Conservation (phyloP, 106 monocot genomes). For the Xerophyta viscosa region DNA sequence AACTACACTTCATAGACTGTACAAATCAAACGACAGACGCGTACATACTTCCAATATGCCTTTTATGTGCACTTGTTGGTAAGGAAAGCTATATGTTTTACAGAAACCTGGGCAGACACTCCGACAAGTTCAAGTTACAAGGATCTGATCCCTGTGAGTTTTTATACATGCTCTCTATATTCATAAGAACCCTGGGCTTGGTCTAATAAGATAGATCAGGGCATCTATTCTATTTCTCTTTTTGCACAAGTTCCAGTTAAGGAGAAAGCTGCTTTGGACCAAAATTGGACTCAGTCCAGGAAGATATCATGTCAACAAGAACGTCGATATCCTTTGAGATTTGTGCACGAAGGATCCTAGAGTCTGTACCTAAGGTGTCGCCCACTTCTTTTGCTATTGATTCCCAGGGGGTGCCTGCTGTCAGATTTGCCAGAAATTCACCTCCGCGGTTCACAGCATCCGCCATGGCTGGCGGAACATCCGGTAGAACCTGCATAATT, state of each 20-base stretch:
- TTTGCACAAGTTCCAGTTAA: constrained; percentile 3
- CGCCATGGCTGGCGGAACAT: constrained; percentile 86
- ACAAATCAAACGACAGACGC: too few species aligned
- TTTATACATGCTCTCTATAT: too few species aligned
- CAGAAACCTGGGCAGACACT: too few species aligned
- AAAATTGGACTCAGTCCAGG: constrained; percentile 68
- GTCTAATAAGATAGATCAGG: too few species aligned
- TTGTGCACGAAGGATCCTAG: constrained; percentile 44
- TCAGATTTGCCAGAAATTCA: constrained; percentile 63
- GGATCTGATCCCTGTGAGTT: too few species aligned
- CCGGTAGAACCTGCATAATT: constrained; percentile 49
- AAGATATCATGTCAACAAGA: constrained; percentile 55
- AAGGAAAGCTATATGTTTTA: too few species aligned
- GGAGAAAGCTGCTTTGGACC: constrained; percentile 22
- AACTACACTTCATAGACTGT: too few species aligned
- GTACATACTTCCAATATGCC: too few species aligned
- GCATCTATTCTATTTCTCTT: too few species aligned
- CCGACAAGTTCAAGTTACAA: too few species aligned
- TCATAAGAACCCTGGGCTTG: too few species aligned
- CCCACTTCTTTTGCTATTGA: constrained; percentile 73
- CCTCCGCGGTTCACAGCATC: constrained; percentile 79
- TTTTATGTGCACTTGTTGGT: too few species aligned
- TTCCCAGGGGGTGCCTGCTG: constrained; percentile 84
- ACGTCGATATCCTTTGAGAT: constrained; percentile 54
- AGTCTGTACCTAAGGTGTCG: constrained; percentile 44